Evolutionary conservation across 2,329 filamentous ascomycete genomes (phyloP), one percentile per base, ranked within the genome.

Genomic region (Amauroascus niger): DNA sequence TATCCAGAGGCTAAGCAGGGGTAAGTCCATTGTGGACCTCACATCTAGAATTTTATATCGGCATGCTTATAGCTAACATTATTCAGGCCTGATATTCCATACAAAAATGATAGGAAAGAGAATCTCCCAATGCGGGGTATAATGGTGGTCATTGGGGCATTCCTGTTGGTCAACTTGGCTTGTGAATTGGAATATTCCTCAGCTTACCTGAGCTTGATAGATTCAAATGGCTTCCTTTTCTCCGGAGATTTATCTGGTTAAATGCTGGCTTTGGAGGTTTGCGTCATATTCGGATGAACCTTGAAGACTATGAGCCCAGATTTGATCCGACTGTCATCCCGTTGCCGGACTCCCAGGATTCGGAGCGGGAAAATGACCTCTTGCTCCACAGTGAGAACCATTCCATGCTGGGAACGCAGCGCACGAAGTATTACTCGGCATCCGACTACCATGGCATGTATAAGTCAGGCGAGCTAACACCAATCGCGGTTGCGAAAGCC

Each of bases 391-490:
- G 60, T 11, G 55, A 56, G 6, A 55, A 52, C 51, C 47, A 41
- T 45, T 54, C 59, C 20, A 26, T 75, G 77, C 14, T 24, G 14
- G 16, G 45, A 35, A n/a, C 6, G 14, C 32, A 37, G 11, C 14
- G 3, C 7, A 6, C 44, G 51, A 13, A 78, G 44, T 87, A 86
- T 70, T 80, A 83, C 66, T 85, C 86, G 3, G 79, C 82, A 20
- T 76, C 79, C 9, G 88, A 95, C 69, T 95, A 89, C 65, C 83
- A 88, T 65, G 76, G 79, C 49, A 78, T 86, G 45, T 95, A 89
- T 71, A 77, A 76, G 58, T 79, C 80, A 5, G 85, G 86, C 49
- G 73, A 77, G 56, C 64, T 84, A 55, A 93, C 87, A 0, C 89
- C 89, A 0, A 74, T 80, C 0, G 79, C 84, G 57, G 86, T 95